Percentiles rank a stretch among this genome's conserved stretches.
Evolutionary conservation across 345 rosid genomes (phyloP).

Genomic region (Populus euphratica): DNA sequence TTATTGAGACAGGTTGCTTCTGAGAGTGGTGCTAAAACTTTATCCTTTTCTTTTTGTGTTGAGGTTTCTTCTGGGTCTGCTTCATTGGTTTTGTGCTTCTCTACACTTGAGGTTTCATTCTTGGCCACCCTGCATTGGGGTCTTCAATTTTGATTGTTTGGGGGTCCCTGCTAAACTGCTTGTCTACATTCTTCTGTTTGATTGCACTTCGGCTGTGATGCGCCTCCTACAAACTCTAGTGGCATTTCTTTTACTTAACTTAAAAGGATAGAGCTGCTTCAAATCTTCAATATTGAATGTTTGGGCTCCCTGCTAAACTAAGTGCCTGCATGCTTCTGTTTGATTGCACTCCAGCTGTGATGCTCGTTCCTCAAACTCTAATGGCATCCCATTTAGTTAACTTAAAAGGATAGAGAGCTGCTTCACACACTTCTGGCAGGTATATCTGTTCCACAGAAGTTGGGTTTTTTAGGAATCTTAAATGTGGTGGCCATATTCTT

Average conservation of each 20-base stretch:
- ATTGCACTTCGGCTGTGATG: constrained; percentile 47
- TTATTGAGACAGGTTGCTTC: constrained; percentile 33
- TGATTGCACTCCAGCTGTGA: constrained; percentile 51
- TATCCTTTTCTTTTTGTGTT: constrained; percentile 61
- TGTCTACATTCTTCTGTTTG: constrained; percentile 55
- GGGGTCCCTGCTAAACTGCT: constrained; percentile 38
- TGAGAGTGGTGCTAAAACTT: constrained; percentile 48
- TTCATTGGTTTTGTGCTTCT: constrained; percentile 82
- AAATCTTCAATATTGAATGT: constrained; percentile 13
- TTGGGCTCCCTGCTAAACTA: constrained; percentile 40
- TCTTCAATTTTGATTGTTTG: constrained; percentile 61
- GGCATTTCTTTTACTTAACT: constrained; percentile 49
- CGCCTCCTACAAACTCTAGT: constrained; percentile 41
- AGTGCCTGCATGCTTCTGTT: constrained; percentile 54
- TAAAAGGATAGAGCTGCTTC: constrained; percentile 55
- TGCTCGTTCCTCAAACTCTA: constrained; percentile 41
- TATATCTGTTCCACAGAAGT: constrained; percentile 47
- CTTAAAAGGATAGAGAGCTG: constrained; percentile 53
- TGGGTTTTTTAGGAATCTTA: constrained; percentile 23
- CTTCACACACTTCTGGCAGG: constrained; percentile 65
- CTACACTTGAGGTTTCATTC: constrained; percentile 63
- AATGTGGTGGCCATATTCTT: constrained; percentile 6
- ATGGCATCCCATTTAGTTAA: constrained; percentile 48
- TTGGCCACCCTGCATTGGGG: constrained; percentile 59
- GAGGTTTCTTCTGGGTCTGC: constrained; percentile 94